These are phyloP conservation scores for Paraconiothyrium brasiliense DNA, from an alignment of 2,329 filamentous ascomycete species.

Conservation along the genomic window DNA sequence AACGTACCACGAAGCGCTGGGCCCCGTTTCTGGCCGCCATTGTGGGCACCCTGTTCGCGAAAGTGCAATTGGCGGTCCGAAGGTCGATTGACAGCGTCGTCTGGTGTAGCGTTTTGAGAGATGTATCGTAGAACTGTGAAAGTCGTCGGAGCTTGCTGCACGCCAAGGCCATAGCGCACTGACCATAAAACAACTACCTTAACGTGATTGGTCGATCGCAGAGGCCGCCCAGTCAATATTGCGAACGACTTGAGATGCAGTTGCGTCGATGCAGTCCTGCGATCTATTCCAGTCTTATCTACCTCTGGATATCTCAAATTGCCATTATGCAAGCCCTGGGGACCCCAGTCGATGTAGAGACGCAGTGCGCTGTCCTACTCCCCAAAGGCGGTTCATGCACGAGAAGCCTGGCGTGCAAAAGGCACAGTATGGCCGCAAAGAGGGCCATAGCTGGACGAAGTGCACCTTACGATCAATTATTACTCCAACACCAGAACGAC, in stretches of 20 bases:
- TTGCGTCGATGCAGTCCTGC: not conserved
- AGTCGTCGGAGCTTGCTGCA: constrained; percentile 36
- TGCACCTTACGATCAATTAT: constrained; percentile 89
- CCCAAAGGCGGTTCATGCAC: constrained; percentile 88
- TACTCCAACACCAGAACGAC: constrained; percentile 79
- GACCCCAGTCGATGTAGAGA: constrained; percentile 79
- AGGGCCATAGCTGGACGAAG: constrained; percentile 86
- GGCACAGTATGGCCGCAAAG: constrained; percentile 91
- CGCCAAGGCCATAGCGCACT: constrained; percentile 23
- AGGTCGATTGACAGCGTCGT: constrained; percentile 34
- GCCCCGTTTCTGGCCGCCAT: constrained; percentile 46
- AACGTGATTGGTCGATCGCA: not conserved
- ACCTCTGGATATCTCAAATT: not conserved
- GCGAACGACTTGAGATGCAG: not conserved
- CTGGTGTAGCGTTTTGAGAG: constrained; percentile 26
- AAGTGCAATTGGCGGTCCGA: constrained; percentile 27
- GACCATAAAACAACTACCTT: constrained; percentile 3
- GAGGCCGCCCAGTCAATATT: constrained; percentile 6
- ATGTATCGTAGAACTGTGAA: constrained; percentile 26
- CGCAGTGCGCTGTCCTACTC: constrained; percentile 87
- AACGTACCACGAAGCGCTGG: constrained; percentile 42
- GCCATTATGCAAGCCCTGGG: not conserved
- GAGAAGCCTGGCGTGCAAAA: constrained; percentile 90
- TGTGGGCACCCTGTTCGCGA: constrained; percentile 27
- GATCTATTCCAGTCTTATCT: not conserved